phyloP scores from a whole-genome alignment of 2,329 filamentous ascomycete genomes.

The Trichothecium roseum region DNA sequence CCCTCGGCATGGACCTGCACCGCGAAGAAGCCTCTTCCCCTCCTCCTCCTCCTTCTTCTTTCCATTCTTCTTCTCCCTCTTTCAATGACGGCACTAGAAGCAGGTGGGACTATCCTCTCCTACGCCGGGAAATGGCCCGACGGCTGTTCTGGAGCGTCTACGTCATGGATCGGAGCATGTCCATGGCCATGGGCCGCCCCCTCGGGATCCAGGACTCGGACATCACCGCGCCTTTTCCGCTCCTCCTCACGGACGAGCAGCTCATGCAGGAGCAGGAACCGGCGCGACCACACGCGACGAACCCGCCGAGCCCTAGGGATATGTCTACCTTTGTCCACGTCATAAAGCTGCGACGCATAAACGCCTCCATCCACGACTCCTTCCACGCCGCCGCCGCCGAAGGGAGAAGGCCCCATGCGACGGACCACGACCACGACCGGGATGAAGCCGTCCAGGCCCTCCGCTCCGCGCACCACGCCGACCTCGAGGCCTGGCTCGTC shows the following conservation, averaged over 20 bases:
- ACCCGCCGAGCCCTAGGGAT: slow-evolving; percentile 8
- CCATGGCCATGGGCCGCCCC: slow-evolving; percentile 14
- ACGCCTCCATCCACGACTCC: slow-evolving; percentile 10
- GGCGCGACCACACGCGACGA: too few species aligned
- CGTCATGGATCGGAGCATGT: slow-evolving; percentile 14
- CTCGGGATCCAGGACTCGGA: slow-evolving; percentile 13
- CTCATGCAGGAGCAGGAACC: not conserved
- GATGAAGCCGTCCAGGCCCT: not conserved
- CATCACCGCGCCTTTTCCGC: slow-evolving; percentile 10
- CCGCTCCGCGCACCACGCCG: not conserved
- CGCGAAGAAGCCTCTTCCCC: too few species aligned
- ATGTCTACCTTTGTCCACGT: slow-evolving; percentile 15
- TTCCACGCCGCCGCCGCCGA: slow-evolving; percentile 8
- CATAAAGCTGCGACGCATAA: slow-evolving; percentile 13
- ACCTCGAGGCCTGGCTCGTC: slow-evolving; percentile 13
- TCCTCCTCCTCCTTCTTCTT: too few species aligned
- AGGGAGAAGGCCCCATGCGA: not conserved
- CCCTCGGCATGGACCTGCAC: slow-evolving; percentile 12
- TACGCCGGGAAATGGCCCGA: slow-evolving; percentile 17
- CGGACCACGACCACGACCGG: too few species aligned
- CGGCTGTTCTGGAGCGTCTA: slow-evolving; percentile 19
- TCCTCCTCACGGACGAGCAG: not conserved
- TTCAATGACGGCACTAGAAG: too few species aligned
- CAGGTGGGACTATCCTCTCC: too few species aligned
- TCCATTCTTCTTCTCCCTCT: too few species aligned